Evolutionary conservation across 495 filamentous ascomycete genomes (phyloP).

Genomic region (Penicillium bialowiezense): DNA sequence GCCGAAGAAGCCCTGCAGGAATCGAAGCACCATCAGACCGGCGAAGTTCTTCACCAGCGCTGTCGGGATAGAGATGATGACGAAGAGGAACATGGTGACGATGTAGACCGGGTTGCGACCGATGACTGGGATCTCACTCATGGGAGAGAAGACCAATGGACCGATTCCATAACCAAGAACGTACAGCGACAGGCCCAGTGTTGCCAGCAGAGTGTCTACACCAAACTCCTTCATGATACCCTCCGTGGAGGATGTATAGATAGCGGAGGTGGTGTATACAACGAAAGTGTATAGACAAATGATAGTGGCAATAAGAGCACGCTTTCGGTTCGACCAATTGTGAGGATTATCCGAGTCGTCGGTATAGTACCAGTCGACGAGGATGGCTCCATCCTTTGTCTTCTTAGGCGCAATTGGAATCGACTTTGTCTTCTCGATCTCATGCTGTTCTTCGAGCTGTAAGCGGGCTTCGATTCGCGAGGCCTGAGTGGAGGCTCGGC

Average conservation of each 20-base stretch:
- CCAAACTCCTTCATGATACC: conserved; percentile 41
- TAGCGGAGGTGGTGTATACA: conserved; percentile 35
- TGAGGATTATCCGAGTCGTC: conserved; percentile 54
- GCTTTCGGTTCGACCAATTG: conserved; percentile 46
- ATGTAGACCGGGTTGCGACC: conserved; percentile 53
- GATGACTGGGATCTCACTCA: conserved; percentile 49
- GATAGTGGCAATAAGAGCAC: conserved; percentile 19
- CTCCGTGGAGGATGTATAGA: conserved; percentile 27
- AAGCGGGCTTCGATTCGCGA: conserved; percentile 35
- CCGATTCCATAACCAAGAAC: conserved; percentile 50
- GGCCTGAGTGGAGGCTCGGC: conserved; percentile 8
- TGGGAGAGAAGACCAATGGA: conserved; percentile 45
- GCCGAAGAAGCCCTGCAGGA: conserved; percentile 56
- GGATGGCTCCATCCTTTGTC: conserved; percentile 35
- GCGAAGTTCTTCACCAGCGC: conserved; percentile 47
- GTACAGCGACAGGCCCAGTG: conserved; percentile 52
- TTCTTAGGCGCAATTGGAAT: conserved; percentile 45
- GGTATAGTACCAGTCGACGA: conserved; percentile 57
- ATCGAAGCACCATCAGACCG: conserved; percentile 49
- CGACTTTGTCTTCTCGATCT: conserved; percentile 43
- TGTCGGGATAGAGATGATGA: conserved; percentile 47
- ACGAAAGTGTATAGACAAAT: conserved; percentile 36
- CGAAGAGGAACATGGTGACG: conserved; percentile 48
- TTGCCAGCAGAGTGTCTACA: conserved; percentile 34
- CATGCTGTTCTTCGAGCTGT: conserved; percentile 32